Evolutionary conservation across 305 asterid genomes (phyloP).

Genomic region (Rubia balearica): DNA sequence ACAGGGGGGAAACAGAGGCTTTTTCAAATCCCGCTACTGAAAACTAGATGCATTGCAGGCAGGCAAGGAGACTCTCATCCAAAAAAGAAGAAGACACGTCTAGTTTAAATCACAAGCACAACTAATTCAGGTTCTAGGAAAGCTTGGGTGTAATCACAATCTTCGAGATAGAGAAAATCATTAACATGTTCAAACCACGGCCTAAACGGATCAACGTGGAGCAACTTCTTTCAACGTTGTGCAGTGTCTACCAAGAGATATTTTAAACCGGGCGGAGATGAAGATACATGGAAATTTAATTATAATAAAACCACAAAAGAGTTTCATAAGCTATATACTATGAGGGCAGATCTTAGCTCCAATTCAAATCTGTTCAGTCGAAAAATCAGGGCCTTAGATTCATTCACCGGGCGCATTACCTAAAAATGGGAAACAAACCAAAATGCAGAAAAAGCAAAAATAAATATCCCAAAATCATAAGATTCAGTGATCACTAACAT

Average conservation of each 20-base stretch:
- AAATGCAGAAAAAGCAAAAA: not conserved
- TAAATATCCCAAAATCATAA: not conserved
- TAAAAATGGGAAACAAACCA: not conserved
- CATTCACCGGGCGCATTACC: not conserved
- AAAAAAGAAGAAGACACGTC: not conserved
- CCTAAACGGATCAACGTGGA: not conserved
- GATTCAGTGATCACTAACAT: conserved; percentile 40
- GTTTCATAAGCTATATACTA: not conserved
- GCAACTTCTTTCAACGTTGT: not conserved
- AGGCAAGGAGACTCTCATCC: not conserved
- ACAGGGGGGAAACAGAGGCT: not conserved
- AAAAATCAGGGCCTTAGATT: not conserved
- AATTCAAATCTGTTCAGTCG: not conserved
- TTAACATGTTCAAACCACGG: not conserved
- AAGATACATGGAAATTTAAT: not conserved
- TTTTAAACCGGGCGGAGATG: not conserved
- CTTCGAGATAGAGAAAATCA: not conserved
- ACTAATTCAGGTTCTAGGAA: conserved; percentile 1
- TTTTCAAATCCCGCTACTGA: not conserved
- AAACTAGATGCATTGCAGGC: not conserved
- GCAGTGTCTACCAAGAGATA: not conserved
- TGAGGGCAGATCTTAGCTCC: not conserved
- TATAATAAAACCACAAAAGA: not conserved
- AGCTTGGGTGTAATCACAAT: not conserved
- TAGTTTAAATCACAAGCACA: not conserved